These are phyloP conservation scores for Aspergillus neotritici DNA, from an alignment of 2,329 filamentous ascomycete species.

Conservation along the genomic window DNA sequence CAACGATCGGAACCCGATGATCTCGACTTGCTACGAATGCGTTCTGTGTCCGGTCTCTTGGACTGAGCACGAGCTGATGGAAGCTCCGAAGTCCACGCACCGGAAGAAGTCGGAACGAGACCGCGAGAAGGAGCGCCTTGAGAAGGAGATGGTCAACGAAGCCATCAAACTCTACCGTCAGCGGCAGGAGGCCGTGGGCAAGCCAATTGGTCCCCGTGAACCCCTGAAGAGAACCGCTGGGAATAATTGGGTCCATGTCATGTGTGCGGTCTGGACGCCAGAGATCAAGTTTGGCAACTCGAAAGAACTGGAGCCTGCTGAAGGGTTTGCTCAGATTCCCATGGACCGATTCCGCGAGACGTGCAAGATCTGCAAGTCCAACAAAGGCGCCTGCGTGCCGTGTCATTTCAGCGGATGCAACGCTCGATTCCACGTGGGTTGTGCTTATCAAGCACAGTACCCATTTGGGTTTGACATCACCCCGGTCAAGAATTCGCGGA, in stretches of 20 bases:
- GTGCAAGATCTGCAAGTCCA: constrained; percentile 78
- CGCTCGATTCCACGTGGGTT: constrained; percentile 73
- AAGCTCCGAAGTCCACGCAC: constrained; percentile 68
- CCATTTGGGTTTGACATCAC: constrained; percentile 83
- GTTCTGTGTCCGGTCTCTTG: constrained; percentile 80
- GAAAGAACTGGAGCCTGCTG: constrained; percentile 73
- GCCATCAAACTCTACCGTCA: constrained; percentile 76
- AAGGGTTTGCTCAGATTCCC: constrained; percentile 81
- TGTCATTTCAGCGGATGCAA: constrained; percentile 59
- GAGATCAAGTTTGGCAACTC: constrained; percentile 91
- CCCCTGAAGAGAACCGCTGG: constrained; percentile 88
- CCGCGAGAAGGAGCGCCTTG: constrained; percentile 76
- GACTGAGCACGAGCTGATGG: constrained; percentile 77
- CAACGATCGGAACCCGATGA: constrained; percentile 85
- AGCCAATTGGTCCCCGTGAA: constrained; percentile 78
- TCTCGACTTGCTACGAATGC: constrained; percentile 93
- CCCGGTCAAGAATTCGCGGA: constrained; percentile 80
- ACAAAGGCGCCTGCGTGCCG: constrained; percentile 68
- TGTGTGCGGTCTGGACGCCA: constrained; percentile 83
- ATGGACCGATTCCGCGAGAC: constrained; percentile 65
- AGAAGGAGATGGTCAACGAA: constrained; percentile 75
- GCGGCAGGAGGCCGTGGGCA: constrained; percentile 75
- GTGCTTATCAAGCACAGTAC: constrained; percentile 78
- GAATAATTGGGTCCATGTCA: constrained; percentile 97
- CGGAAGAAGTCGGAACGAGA: constrained; percentile 94